These are phyloP conservation scores for Dictyophora rubrovolvata DNA, from an alignment of 768 basidiomycete genomes.

Conservation along the genomic window DNA sequence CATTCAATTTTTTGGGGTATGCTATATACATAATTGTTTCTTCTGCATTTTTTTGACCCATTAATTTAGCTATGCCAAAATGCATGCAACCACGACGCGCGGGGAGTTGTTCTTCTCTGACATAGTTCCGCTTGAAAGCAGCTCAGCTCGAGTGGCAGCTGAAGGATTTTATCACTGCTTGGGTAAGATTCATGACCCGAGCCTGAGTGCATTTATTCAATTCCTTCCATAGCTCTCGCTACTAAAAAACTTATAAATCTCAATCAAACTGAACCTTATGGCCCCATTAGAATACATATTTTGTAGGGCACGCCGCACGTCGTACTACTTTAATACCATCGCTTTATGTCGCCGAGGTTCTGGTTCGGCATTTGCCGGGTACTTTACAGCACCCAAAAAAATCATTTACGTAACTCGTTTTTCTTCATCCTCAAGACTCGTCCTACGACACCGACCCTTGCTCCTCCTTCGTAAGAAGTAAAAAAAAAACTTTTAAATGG, in stretches of 20 bases:
- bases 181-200: constrained; percentile 32
- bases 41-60: constrained; percentile 10
- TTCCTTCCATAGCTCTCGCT: constrained; percentile 44
- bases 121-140: constrained; percentile 54
- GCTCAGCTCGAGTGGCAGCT: constrained; percentile 68
- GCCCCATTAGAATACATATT: constrained; percentile 34
- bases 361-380: constrained; percentile 1
- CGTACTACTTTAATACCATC: background rate
- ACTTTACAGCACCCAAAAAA: constrained; percentile 4
- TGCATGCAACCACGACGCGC: constrained; percentile 48
- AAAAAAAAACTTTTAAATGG: constrained; percentile 44
- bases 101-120: constrained; percentile 49
- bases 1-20: constrained; percentile 73
- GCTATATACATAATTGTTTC: constrained; percentile 14
- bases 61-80: constrained; percentile 60
- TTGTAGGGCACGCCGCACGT: constrained; percentile 16
- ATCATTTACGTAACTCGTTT: background rate
- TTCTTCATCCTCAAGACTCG: background rate
- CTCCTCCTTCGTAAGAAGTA: background rate
- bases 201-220: background rate
- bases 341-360: background rate
- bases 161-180: constrained; percentile 81
- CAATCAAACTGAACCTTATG: constrained; percentile 52
- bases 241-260: constrained; percentile 64
- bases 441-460: background rate